Base-by-base conservation (phyloP, 2,329 filamentous ascomycete species). In the Pseudogymnoascus sp. region DNA sequence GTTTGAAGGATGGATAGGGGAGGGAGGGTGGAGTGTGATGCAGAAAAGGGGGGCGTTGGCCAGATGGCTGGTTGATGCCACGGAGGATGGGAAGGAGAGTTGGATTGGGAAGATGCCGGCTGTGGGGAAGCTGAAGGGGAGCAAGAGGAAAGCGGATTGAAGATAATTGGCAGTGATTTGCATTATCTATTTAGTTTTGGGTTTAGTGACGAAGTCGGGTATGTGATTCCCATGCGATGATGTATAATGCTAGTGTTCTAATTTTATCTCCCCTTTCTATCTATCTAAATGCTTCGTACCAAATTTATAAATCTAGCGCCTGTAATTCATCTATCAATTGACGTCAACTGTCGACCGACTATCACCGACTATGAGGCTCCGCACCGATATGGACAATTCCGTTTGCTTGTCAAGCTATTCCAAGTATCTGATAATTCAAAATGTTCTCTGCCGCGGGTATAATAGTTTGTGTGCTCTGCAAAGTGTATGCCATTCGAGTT, bases 141-240 rank as follows among this genome's bases (percentile, higher is more conserved):
- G 67, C 28, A 69, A 65, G 61, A 68, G 64, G 60, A 67, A 67
- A 7, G 67, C 64, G 39, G 65, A 60, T 36, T 67, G 66, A 8
- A 63, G 28, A 5, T 30, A 11, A 9, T 50, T 9, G 18, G 18
- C 18, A 18, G 18, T 18, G 18, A 18, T 18, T 18, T 18, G 1
- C 18, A 18, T 18, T 18, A 2, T 25, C 6, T 50, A 11, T 30
- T 28, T 9, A 6, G 28, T 50, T 50, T 3, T n/a, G 25, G 25
- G 7, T 14, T 14, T 2, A 16, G 22, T 9, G 22, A 4, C 6
- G 25, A 8, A 6, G 22, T n/a, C 9, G 14, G 22, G 28, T 16
- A 22, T 47, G 14, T 47, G 14, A 16, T 28, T n/a, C 41, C 6
- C 14, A 30, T 47, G 41, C 4, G 22, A 25, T 5, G 22, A 25